Evolutionary conservation across 306 rosid genomes (phyloP).

Genomic region (Glycine tomentella): DNA sequence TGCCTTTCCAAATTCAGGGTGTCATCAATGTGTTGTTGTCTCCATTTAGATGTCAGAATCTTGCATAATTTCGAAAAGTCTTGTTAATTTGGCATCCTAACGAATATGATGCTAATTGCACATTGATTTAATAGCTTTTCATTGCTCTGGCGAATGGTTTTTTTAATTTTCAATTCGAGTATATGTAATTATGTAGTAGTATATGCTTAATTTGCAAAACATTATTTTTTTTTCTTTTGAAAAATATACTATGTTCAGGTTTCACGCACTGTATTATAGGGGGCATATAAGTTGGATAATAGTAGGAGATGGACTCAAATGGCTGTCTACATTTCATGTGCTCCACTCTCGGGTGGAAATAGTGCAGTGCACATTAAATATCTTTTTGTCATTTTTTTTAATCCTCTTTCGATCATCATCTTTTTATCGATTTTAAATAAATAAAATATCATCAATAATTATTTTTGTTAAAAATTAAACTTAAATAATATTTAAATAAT

Average conservation of each 20-base stretch:
- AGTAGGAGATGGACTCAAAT: not conserved
- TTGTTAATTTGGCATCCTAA: not conserved
- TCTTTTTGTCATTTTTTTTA: not conserved
- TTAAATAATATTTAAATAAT: too few species aligned
- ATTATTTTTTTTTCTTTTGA: too few species aligned
- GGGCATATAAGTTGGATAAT: not conserved
- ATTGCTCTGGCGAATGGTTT: not conserved
- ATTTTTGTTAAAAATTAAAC: too few species aligned
- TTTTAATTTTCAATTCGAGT: too few species aligned
- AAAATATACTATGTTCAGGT: not conserved
- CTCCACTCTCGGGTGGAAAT: not conserved
- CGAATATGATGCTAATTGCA: constrained; percentile 13
- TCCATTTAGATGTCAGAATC: constrained; percentile 24
- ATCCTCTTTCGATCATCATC: too few species aligned
- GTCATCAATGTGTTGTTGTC: constrained; percentile 22
- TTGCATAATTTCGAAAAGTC: constrained; percentile 17
- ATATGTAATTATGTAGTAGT: too few species aligned
- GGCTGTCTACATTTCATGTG: not conserved
- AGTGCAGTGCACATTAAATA: not conserved
- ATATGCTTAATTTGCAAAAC: too few species aligned
- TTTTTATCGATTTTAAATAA: too few species aligned
- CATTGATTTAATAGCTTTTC: not conserved
- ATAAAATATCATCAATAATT: too few species aligned
- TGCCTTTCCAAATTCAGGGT: constrained; percentile 8
- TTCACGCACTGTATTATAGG: not conserved